Conservation (phyloP, 495 filamentous ascomycete species). For the Talaromyces thailandensis region DNA sequence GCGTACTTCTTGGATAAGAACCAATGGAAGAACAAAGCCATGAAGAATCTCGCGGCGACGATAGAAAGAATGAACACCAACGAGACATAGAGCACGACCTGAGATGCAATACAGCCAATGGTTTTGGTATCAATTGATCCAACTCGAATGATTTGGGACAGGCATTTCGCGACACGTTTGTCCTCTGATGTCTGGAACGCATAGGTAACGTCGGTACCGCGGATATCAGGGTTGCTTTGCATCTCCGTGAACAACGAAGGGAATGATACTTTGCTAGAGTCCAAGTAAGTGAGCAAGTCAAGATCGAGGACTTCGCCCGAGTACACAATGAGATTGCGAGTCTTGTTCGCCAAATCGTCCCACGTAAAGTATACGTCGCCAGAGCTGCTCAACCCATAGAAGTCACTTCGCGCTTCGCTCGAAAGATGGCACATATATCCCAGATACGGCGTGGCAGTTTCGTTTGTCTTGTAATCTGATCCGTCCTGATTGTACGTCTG, state of each 20-base stretch:
- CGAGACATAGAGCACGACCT: constrained; percentile 93
- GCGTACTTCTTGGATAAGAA: constrained; percentile 78
- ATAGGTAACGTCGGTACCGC: constrained; percentile 85
- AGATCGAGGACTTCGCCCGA: constrained; percentile 90
- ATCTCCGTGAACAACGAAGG: constrained; percentile 74
- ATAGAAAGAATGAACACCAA: constrained; percentile 89
- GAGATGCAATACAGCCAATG: constrained; percentile 93
- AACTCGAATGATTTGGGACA: constrained; percentile 89
- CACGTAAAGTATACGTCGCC: constrained; percentile 92
- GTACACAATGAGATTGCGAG: constrained; percentile 85
- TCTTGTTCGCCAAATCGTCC: constrained; percentile 84
- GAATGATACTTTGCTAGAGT: constrained; percentile 69
- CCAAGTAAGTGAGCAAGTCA: constrained; percentile 87
- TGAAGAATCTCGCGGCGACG: constrained; percentile 74
- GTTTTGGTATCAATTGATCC: constrained; percentile 93
- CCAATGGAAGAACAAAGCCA: constrained; percentile 95
- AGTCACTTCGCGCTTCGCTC: constrained; percentile 51
- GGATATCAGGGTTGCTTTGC: constrained; percentile 62
- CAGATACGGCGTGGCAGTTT: constrained; percentile 61
- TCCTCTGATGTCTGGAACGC: constrained; percentile 68
- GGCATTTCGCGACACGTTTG: constrained; percentile 73
- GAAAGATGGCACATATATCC: constrained; percentile 92
- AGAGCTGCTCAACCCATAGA: constrained; percentile 54
- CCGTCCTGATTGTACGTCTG: constrained; percentile 88
- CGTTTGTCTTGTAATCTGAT: constrained; percentile 59